Evolutionary conservation across 768 basidiomycete genomes (phyloP), one percentile per base, ranked within the genome.

Genomic region (Mycena belliarum): DNA sequence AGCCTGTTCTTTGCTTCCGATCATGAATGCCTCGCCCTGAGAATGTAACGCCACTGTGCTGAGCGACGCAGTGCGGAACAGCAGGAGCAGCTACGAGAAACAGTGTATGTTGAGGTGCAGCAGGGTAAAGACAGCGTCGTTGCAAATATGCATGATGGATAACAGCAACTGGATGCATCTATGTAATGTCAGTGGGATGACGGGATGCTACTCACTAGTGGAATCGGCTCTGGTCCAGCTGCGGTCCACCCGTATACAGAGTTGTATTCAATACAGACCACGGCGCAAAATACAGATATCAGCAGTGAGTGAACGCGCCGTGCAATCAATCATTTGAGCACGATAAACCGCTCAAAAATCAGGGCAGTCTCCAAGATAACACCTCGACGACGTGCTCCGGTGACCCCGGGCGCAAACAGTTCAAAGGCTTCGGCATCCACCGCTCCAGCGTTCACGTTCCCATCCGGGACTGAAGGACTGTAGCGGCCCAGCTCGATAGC

Each of bases 311-410:
- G 24, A n/a, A 25, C 12, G 24, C 20, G 33, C 21, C 37, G 23
- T 24, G 5, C 18, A 5, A 51, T 55, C 46, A 38, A 44, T 60
- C 48, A 63, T 24, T 52, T 59, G 0, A 57, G 26, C 9, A 63
- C 44, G 12, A 60, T 46, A 42, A 63, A 63, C 14, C 62, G 54
- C 14, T 63, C 62, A 50, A 58, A 63, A 29, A 63, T 46, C 45
- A 63, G 55, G 58, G 46, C 62, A 26, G 46, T 57, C 42, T 51
- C 35, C 18, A 55, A 52, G 29, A 63, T 29, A 20, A 29, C 40
- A 38, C 52, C 58, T 24, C 55, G 53, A 16, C 38, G 51, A 0
- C 43, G 45, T 23, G 52, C 58, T 25, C 52, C 44, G 20, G 54
- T 35, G 10, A 24, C 28, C 7, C 53, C 51, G 16, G 51, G 44